phyloP scores from a whole-genome alignment of 1,139 yeast species.

The Taiozyma sp. region DNA sequence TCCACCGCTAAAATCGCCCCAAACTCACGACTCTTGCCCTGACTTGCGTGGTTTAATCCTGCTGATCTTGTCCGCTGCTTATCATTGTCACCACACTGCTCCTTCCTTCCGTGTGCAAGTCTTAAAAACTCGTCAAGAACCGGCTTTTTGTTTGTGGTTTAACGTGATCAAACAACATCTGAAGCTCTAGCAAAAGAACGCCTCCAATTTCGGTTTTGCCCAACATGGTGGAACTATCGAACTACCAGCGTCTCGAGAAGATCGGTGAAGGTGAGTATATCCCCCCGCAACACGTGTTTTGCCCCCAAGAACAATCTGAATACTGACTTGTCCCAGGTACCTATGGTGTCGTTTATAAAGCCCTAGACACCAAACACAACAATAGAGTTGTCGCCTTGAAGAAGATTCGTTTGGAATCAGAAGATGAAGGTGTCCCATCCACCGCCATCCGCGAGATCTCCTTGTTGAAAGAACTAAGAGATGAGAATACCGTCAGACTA shows the following conservation, averaged over 20 bases:
- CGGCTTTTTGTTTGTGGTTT: neutral
- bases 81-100: neutral
- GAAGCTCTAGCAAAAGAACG: neutral
- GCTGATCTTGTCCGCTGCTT: neutral
- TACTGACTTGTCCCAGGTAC: slow-evolving; percentile 44
- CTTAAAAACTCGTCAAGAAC: neutral
- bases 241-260: slow-evolving; percentile 90
- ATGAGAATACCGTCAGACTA: slow-evolving; percentile 85
- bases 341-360: slow-evolving; percentile 97
- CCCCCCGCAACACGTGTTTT: neutral
- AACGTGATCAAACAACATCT: neutral
- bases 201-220: neutral
- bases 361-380: slow-evolving; percentile 82
- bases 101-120: neutral
- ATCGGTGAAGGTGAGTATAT: slow-evolving; percentile 81
- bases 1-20: neutral
- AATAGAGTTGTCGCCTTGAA: slow-evolving; percentile 92
- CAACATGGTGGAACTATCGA: slow-evolving; percentile 78
- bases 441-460: slow-evolving; percentile 98
- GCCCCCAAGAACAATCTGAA: neutral
- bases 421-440: slow-evolving; percentile 98
- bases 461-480: slow-evolving; percentile 84
- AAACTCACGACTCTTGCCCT: neutral
- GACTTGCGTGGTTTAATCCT: neutral
- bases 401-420: slow-evolving; percentile 92